These are phyloP conservation scores for Dioscorea zingiberensis DNA, from an alignment of 106 monocot species.

Conservation along the genomic window DNA sequence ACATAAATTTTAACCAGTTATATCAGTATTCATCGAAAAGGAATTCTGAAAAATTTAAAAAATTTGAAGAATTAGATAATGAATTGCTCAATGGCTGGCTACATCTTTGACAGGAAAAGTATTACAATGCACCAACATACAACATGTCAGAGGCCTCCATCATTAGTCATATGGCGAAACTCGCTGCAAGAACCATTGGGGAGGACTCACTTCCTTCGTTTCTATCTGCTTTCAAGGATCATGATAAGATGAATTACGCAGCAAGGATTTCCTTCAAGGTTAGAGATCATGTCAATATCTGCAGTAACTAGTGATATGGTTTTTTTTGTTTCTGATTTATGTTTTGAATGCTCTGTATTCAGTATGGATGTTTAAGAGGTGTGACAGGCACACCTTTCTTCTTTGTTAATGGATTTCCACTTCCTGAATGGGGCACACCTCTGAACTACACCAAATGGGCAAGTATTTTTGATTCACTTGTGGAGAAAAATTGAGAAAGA, in stretches of 20 bases:
- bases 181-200: slow-evolving; percentile 29
- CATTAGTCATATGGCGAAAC: slow-evolving; percentile 23
- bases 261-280: slow-evolving; percentile 63
- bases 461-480: slow-evolving; percentile 51
- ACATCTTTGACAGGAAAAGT: slow-evolving; percentile 32
- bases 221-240: slow-evolving; percentile 38
- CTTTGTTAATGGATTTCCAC: slow-evolving; percentile 79
- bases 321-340: background rate
- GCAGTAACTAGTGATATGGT: background rate
- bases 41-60: too few relatives aligned
- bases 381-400: slow-evolving; percentile 82
- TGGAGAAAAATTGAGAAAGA: slow-evolving; percentile 13
- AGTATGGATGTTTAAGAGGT: slow-evolving; percentile 88
- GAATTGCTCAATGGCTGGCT: too few relatives aligned
- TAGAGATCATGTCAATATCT: background rate
- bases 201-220: slow-evolving; percentile 19
- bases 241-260: slow-evolving; percentile 39
- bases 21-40: too few relatives aligned
- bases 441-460: slow-evolving; percentile 57
- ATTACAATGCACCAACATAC: slow-evolving; percentile 55
- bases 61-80: too few relatives aligned
- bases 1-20: too few relatives aligned
- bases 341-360: background rate
- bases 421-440: slow-evolving; percentile 63
- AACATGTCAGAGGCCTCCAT: slow-evolving; percentile 31